Percentiles rank a stretch among this genome's conserved stretches.
Conservation (phyloP, 352 stramenopile species). For the Phytopythium montanum region DNA sequence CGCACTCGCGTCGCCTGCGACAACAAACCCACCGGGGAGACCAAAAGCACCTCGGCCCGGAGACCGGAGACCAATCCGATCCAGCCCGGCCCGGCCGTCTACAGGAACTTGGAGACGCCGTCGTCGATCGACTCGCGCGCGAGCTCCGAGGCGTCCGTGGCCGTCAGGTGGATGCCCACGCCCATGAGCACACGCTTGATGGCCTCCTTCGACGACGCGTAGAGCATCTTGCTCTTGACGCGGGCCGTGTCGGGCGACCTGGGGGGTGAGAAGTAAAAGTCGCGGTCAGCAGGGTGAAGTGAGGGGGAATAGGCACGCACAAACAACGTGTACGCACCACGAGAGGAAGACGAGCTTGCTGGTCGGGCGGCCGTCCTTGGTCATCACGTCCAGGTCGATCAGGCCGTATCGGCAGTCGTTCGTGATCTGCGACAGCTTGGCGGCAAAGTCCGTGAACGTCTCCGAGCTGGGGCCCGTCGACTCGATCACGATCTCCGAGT, state of each 20-base stretch:
- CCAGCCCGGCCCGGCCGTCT: conserved; percentile 27
- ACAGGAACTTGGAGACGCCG: conserved; percentile 87
- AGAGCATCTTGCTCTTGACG: conserved; percentile 96
- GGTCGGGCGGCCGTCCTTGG: conserved; percentile 84
- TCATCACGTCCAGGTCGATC: conserved; percentile 88
- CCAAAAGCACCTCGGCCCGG: neutral
- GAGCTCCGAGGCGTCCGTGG: conserved; percentile 89
- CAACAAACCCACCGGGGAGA: conserved; percentile 1
- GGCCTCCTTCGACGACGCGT: conserved; percentile 93
- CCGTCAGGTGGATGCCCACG: conserved; percentile 94
- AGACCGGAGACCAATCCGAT: neutral
- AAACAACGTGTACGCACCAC: conserved; percentile 28
- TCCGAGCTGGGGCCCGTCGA: conserved; percentile 68
- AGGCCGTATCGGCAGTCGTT: conserved; percentile 88
- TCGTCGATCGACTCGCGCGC: conserved; percentile 75
- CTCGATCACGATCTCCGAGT: conserved; percentile 94
- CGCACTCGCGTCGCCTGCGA: neutral
- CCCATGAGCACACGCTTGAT: conserved; percentile 94
- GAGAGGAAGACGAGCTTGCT: conserved; percentile 92
- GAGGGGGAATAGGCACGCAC: too few relatives aligned
- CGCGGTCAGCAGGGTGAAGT: too few relatives aligned
- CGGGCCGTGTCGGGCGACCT: conserved; percentile 88
- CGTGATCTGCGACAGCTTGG: conserved; percentile 66
- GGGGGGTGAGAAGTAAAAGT: neutral
- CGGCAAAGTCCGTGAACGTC: conserved; percentile 87